phyloP scores from a whole-genome alignment of 306 rosid species.

The Quercus rubra region DNA sequence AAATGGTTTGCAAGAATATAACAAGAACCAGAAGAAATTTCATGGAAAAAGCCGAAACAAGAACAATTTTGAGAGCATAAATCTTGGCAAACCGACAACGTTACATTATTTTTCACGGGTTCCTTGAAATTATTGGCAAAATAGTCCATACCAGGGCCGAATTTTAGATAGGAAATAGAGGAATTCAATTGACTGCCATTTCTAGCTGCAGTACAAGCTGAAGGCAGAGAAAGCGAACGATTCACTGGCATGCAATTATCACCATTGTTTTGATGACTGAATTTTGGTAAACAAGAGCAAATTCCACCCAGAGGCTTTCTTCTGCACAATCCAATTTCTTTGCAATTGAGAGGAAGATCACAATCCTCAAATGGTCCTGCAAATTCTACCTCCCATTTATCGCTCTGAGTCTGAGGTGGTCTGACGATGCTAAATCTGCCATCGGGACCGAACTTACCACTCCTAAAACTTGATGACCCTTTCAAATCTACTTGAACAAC shows the following conservation, averaged over 20 bases:
- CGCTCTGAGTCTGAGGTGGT: constrained; percentile 33
- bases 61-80: constrained; percentile 63
- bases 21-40: constrained; percentile 62
- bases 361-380: constrained; percentile 56
- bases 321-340: constrained; percentile 58
- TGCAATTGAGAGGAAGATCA: constrained; percentile 62
- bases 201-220: constrained; percentile 31
- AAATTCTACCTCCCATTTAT: constrained; percentile 44
- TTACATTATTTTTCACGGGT: constrained; percentile 37
- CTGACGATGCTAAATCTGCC: constrained; percentile 63
- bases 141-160: constrained; percentile 54
- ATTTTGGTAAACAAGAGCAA: constrained; percentile 71
- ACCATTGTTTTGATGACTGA: constrained; percentile 38
- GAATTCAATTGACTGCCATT: constrained; percentile 31
- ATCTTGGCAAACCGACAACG: constrained; percentile 50
- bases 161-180: constrained; percentile 48
- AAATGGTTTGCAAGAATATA: constrained; percentile 48
- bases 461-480: constrained; percentile 37
- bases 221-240: constrained; percentile 48
- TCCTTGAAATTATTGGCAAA: constrained; percentile 46
- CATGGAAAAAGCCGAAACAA: constrained; percentile 64
- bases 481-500: constrained; percentile 36
- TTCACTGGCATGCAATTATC: constrained; percentile 49
- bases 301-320: constrained; percentile 23
- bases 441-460: constrained; percentile 51